Evolutionary conservation across 2,329 filamentous ascomycete genomes (phyloP).

Genomic region (Aureobasidium leucospermi): DNA sequence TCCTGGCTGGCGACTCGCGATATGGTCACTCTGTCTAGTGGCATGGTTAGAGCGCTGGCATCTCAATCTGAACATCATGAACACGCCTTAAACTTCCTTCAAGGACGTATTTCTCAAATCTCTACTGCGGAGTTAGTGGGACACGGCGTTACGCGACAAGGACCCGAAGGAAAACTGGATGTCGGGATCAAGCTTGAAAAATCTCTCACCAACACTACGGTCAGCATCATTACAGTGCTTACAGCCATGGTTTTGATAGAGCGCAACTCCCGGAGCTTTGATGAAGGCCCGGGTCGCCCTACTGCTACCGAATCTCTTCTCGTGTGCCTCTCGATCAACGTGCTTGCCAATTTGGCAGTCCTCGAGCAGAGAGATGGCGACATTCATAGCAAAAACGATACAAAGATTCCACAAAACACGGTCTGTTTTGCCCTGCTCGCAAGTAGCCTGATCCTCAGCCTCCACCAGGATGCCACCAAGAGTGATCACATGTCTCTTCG

Average conservation of each 20-base stretch:
- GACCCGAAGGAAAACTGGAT: not conserved
- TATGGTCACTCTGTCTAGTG: slow-evolving; percentile 30
- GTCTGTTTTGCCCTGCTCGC: not conserved
- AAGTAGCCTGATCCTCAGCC: slow-evolving; percentile 2
- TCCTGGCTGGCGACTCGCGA: slow-evolving; percentile 32
- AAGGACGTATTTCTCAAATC: not conserved
- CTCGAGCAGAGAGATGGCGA: not conserved
- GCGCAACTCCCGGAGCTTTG: not conserved
- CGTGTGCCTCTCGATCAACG: not conserved
- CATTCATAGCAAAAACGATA: not conserved
- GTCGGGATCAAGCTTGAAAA: not conserved
- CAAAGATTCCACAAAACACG: not conserved
- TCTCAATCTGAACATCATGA: not conserved
- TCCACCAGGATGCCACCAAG: not conserved
- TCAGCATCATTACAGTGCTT: slow-evolving; percentile 15
- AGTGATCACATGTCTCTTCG: not conserved
- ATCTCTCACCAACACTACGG: slow-evolving; percentile 11
- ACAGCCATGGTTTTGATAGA: slow-evolving; percentile 14
- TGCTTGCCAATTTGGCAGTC: not conserved
- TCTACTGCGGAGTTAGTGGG: not conserved
- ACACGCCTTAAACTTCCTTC: not conserved
- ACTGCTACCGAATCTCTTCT: slow-evolving; percentile 7
- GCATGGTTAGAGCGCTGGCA: slow-evolving; percentile 25
- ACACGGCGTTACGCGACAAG: not conserved
- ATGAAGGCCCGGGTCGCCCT: not conserved